phyloP scores from a whole-genome alignment of 2,329 filamentous ascomycete species.

The Aspergillus udagawae region DNA sequence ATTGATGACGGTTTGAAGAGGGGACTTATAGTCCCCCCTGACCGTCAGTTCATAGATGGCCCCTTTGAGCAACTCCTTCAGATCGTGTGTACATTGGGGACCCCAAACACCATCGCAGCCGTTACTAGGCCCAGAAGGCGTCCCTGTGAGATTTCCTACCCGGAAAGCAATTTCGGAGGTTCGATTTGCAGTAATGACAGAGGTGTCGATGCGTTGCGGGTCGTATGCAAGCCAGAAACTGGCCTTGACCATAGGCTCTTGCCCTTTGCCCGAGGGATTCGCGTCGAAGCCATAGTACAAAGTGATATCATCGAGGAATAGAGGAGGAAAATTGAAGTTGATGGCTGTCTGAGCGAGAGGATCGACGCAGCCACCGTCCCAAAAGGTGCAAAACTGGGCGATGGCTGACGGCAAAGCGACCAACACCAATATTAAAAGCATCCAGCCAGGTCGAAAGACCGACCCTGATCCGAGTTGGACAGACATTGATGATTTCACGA shows the following conservation, averaged over 20 bases:
- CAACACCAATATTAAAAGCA: constrained; percentile 19
- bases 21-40: constrained; percentile 25
- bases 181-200: constrained; percentile 27
- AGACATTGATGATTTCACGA: constrained; percentile 17
- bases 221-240: constrained; percentile 36
- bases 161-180: constrained; percentile 36
- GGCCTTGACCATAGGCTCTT: constrained; percentile 33
- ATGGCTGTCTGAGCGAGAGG: constrained; percentile 36
- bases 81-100: constrained; percentile 25
- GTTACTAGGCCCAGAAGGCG: constrained; percentile 30
- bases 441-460: constrained; percentile 11
- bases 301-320: constrained; percentile 29
- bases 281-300: constrained; percentile 36
- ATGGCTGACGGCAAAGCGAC: constrained; percentile 15
- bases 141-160: constrained; percentile 35
- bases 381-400: constrained; percentile 35
- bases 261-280: constrained; percentile 25
- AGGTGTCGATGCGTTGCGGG: constrained; percentile 21
- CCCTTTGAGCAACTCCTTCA: constrained; percentile 25
- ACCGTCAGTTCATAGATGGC: constrained; percentile 24
- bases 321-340: constrained; percentile 29
- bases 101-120: constrained; percentile 39
- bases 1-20: constrained; percentile 26
- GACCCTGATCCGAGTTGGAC: constrained; percentile 8
- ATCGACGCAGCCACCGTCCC: constrained; percentile 33